Base-by-base conservation (phyloP, 2,329 filamentous ascomycete species). In the Aspergillus brunneoviolaceus region DNA sequence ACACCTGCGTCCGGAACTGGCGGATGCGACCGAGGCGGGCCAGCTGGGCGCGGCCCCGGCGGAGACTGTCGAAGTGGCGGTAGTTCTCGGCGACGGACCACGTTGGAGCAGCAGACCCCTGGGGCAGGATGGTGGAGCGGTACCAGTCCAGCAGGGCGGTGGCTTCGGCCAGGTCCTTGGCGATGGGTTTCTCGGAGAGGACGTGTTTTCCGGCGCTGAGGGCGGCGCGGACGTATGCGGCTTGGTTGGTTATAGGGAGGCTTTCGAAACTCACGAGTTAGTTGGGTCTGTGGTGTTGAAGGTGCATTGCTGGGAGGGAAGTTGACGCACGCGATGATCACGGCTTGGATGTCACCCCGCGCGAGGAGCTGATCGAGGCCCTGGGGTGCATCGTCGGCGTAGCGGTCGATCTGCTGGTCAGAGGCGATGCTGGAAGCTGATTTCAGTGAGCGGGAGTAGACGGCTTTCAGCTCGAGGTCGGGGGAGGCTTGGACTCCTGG, bases 81-180 rank as follows among this genome's bases (percentile, higher is more conserved):
- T 86, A 89, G 75, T 93, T 92, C 74, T 93, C 90, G 0, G 88
- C 90, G 3, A 93, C 82, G 14, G 80, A 80, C 76, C 86, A 85
- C 5, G 81, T 82, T 7, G 27, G 27, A 3, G 27, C 27, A 23
- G 71, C 33, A 10, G 11, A 70, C 1, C 49, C 25, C 50, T 58
- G 65, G 23, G 70, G 69, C 50, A 74, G 68, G 59, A 78, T 76
- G 39, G 76, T 72, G 19, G 72, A 64, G 12, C 76, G 64, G 61
- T 81, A 82, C 73, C 78, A 84, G 6, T 76, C 60, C 25, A 85
- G 72, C 29, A 87, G 75, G n/a, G 79, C 74, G 27, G 75, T 70
- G 0, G 83, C 83, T 0, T 77, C 76, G 1, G 79, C 76, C 9
- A 88, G 74, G 64, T 89, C 85, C 64, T 84, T 82, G 2, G 85